Conservation (phyloP, 139 green algal genomes). For the Coccomyxa sp. region DNA sequence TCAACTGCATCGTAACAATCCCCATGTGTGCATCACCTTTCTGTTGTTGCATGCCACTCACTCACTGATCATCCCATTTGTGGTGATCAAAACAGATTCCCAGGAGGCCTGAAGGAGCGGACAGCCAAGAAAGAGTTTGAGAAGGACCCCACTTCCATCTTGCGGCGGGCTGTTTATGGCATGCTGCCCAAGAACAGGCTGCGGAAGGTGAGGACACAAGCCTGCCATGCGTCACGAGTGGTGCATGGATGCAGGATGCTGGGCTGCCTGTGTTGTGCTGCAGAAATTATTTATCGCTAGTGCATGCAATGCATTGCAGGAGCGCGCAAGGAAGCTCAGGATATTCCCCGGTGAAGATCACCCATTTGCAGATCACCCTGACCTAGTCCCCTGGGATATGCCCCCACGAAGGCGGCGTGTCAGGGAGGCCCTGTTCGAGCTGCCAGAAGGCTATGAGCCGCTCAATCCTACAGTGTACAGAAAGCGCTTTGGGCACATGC, state of each 20-base stretch:
- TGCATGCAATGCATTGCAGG: slow-evolving; percentile 7
- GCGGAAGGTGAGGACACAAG: slow-evolving; percentile 32
- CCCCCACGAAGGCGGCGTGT: slow-evolving; percentile 47
- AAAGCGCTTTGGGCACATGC: slow-evolving; percentile 36
- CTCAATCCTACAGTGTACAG: slow-evolving; percentile 63
- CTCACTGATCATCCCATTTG: not conserved
- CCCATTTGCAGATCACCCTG: slow-evolving; percentile 50
- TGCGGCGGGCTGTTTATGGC: slow-evolving; percentile 69
- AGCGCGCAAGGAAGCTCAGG: slow-evolving; percentile 72
- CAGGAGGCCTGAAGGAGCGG: slow-evolving; percentile 75
- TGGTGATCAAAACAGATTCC: slow-evolving; percentile 32
- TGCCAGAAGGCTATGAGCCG: slow-evolving; percentile 67
- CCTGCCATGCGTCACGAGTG: not conserved
- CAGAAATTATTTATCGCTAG: not conserved
- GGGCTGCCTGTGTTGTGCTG: not conserved
- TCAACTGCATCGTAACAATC: not conserved
- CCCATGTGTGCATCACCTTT: not conserved
- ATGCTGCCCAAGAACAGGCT: slow-evolving; percentile 91
- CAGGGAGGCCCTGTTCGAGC: slow-evolving; percentile 44
- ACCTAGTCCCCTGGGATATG: slow-evolving; percentile 55
- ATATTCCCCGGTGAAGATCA: slow-evolving; percentile 73
- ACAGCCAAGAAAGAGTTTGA: slow-evolving; percentile 53
- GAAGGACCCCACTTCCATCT: slow-evolving; percentile 56
- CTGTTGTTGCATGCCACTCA: not conserved
- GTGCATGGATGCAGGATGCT: not conserved